A percentile compares a stretch with the other conserved stretches of the same genome.
Evolutionary conservation across 208 protist species (phyloP).

Genomic region (Spironucleus salmonicida): DNA sequence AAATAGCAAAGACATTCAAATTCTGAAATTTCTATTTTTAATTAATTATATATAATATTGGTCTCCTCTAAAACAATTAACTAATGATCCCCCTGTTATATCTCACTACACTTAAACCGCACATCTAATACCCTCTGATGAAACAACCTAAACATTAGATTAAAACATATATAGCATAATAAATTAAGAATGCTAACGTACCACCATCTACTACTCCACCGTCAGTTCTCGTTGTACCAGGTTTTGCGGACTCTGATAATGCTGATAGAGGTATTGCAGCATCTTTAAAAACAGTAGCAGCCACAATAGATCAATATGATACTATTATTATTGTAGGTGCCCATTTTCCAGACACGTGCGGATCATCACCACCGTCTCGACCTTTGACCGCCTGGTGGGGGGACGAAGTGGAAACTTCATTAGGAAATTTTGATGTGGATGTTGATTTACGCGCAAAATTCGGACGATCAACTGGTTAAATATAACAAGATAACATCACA

Average conservation of each 20-base stretch:
- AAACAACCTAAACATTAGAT: too few species aligned
- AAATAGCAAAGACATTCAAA: too few species aligned
- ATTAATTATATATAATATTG: too few species aligned
- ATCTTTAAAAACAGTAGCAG: not conserved
- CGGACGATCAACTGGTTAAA: not conserved
- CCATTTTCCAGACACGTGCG: slow-evolving; percentile 9
- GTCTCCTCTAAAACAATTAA: too few species aligned
- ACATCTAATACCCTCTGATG: too few species aligned
- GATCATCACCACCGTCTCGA: not conserved
- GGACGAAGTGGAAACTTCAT: not conserved
- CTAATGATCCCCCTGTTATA: too few species aligned
- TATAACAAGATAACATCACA: too few species aligned
- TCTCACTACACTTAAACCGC: too few species aligned
- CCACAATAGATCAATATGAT: not conserved
- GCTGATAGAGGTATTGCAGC: slow-evolving; percentile 21
- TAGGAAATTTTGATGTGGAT: slow-evolving; percentile 19
- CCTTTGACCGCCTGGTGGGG: not conserved
- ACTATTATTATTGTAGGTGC: slow-evolving; percentile 22
- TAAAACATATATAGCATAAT: too few species aligned
- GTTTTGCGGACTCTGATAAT: not conserved
- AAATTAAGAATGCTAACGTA: slow-evolving; percentile 5
- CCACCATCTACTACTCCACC: not conserved
- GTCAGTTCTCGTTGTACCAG: slow-evolving; percentile 16
- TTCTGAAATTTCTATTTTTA: too few species aligned
- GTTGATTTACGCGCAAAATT: not conserved